phyloP scores from a whole-genome alignment of 192 early-diverging fungal species.

The Endogone sp. region DNA sequence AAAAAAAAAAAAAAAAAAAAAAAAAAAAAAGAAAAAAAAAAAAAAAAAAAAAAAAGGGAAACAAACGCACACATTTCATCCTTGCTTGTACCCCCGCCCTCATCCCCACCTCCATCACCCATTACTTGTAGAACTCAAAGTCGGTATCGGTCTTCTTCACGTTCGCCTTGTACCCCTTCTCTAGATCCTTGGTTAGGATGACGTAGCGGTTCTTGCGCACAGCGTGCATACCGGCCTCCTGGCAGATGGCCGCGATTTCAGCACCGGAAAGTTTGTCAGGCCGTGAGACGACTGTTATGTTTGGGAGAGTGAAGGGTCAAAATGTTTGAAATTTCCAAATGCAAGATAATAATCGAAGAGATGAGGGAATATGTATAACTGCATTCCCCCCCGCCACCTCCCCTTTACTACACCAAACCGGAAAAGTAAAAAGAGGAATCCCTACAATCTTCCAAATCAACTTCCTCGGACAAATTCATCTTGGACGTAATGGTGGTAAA shows the following conservation, averaged over 20 bases:
- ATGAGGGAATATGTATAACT: too few species aligned
- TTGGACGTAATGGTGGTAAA: conserved; percentile 93
- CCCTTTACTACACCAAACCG: too few species aligned
- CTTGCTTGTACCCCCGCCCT: too few species aligned
- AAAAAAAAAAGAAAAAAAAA: too few species aligned
- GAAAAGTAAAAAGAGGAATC: conserved; percentile 3
- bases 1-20: too few species aligned
- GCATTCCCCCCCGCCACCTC: too few species aligned
- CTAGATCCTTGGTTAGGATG: conserved; percentile 90
- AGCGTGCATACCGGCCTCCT: conserved; percentile 97
- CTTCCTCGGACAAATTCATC: conserved; percentile 98
- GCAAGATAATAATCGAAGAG: background rate
- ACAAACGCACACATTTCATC: conserved; percentile 8
- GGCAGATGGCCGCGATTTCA: conserved; percentile 97
- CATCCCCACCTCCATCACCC: too few species aligned
- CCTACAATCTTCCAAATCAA: conserved; percentile 96
- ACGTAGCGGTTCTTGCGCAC: conserved; percentile 98
- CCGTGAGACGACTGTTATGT: conserved; percentile 75
- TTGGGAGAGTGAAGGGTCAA: background rate
- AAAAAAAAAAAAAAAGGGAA: background rate
- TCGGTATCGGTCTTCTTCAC: conserved; percentile 95
- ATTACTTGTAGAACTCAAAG: conserved; percentile 96
- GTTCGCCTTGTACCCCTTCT: conserved; percentile 94
- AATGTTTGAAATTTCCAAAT: background rate
- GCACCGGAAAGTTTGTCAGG: conserved; percentile 97